These are phyloP conservation scores for Harrya chromipes DNA, from an alignment of 768 basidiomycete genomes.

Conservation along the genomic window DNA sequence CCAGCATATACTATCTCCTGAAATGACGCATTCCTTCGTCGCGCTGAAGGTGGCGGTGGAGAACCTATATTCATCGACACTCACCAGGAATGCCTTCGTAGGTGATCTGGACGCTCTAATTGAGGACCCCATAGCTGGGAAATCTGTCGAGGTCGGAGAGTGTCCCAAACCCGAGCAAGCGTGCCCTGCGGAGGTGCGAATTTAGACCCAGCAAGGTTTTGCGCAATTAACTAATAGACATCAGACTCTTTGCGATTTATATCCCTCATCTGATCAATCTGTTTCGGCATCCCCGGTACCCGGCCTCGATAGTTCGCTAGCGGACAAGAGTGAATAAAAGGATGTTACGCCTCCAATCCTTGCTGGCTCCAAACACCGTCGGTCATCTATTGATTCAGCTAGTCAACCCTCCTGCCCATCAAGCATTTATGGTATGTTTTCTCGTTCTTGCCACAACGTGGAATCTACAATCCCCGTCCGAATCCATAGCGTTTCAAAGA, in stretches of 20 bases:
- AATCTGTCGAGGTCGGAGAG: neutral
- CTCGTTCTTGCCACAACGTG: rapidly evolving
- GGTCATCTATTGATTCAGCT: neutral
- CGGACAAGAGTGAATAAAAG: slow-evolving; percentile 14
- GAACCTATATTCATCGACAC: slow-evolving; percentile 28
- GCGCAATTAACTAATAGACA: neutral
- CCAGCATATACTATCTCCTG: slow-evolving; percentile 6
- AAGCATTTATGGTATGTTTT: slow-evolving; percentile 25
- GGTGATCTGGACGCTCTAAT: slow-evolving; percentile 28
- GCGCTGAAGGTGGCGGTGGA: slow-evolving; percentile 32
- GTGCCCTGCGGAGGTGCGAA: slow-evolving; percentile 1
- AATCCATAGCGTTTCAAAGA: slow-evolving; percentile 2
- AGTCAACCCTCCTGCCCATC: slow-evolving; percentile 2
- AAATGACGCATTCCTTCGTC: slow-evolving; percentile 26
- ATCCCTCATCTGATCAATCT: slow-evolving; percentile 19
- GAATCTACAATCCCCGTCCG: neutral
- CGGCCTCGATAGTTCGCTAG: slow-evolving; percentile 2
- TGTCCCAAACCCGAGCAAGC: neutral
- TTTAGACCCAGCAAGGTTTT: neutral
- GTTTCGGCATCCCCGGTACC: slow-evolving; percentile 6
- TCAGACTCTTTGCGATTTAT: slow-evolving; percentile 3
- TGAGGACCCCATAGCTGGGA: slow-evolving; percentile 24
- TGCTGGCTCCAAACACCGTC: slow-evolving; percentile 22
- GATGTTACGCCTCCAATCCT: slow-evolving; percentile 10
- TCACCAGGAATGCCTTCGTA: slow-evolving; percentile 27